Percentiles rank a stretch among this genome's conserved stretches.
These are phyloP conservation scores for Sporobolomyces phaffii DNA, from an alignment of 768 basidiomycete species.

Conservation along the genomic window DNA sequence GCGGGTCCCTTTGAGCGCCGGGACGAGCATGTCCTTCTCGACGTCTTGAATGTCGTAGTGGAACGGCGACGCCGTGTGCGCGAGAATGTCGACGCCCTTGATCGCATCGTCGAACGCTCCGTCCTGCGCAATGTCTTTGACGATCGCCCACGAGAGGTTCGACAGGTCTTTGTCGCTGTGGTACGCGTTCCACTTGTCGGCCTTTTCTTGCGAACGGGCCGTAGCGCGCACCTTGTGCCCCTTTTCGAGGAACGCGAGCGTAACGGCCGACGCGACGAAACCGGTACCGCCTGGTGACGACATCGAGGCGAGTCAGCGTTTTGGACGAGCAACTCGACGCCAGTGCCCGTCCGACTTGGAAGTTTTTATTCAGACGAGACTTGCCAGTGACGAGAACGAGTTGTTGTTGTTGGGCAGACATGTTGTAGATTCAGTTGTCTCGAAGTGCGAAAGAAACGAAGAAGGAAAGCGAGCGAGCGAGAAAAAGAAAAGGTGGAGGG, in stretches of 20 bases:
- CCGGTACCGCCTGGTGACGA: conserved; percentile 4
- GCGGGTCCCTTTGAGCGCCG: conserved; percentile 18
- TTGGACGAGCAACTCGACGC: too few species aligned
- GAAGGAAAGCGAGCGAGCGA: neutral
- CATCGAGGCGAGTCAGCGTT: too few species aligned
- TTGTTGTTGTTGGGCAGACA: conserved; percentile 1
- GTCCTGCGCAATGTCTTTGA: conserved; percentile 57
- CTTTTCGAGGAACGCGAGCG: neutral
- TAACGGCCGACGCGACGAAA: conserved; percentile 3
- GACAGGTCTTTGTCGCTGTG: conserved; percentile 46
- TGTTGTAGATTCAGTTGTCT: neutral
- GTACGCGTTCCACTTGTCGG: conserved; percentile 54
- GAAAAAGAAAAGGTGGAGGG: neutral
- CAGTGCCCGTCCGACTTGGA: too few species aligned
- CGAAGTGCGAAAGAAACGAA: too few species aligned
- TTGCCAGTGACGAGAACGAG: conserved; percentile 33
- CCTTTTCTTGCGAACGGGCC: conserved; percentile 61
- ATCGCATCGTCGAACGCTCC: conserved; percentile 75
- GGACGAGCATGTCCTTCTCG: conserved; percentile 22
- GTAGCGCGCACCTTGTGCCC: conserved; percentile 55
- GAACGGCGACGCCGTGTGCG: conserved; percentile 64
- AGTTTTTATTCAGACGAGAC: too few species aligned
- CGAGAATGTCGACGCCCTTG: conserved; percentile 65
- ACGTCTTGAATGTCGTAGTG: conserved; percentile 39
- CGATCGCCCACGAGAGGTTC: conserved; percentile 60